A percentile compares a stretch with the other conserved stretches of the same genome.
Conservation (phyloP, 1,284 basidiomycete species). For the Pyrrhoderma lamaoense region DNA sequence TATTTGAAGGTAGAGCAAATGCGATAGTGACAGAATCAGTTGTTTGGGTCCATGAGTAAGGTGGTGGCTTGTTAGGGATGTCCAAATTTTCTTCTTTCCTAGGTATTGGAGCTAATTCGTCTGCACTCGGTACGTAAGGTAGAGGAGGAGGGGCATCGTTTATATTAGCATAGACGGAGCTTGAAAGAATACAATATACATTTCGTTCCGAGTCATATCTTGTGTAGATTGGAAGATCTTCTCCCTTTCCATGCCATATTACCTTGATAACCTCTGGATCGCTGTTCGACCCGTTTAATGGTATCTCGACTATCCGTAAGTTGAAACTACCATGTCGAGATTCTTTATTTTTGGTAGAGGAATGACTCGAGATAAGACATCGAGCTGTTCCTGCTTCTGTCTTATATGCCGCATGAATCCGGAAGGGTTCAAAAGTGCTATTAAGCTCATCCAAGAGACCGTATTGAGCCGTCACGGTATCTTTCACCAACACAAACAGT, state of each 20-base stretch:
- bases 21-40: slow-evolving; percentile 75
- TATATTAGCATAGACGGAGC: slow-evolving; percentile 39
- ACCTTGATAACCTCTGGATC: slow-evolving; percentile 37
- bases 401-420: slow-evolving; percentile 40
- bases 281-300: slow-evolving; percentile 27
- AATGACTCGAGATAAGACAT: not conserved
- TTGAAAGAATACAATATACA: slow-evolving; percentile 52
- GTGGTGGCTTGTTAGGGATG: slow-evolving; percentile 42
- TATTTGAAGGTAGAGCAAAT: slow-evolving; percentile 71
- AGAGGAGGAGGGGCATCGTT: slow-evolving; percentile 25
- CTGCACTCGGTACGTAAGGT: slow-evolving; percentile 47
- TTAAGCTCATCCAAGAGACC: slow-evolving; percentile 34
- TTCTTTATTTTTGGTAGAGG: not conserved
- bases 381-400: slow-evolving; percentile 23
- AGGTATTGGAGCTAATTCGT: slow-evolving; percentile 64
- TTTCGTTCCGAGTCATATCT: slow-evolving; percentile 39
- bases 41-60: slow-evolving; percentile 91
- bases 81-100: slow-evolving; percentile 45
- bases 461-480: slow-evolving; percentile 42
- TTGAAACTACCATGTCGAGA: slow-evolving; percentile 11
- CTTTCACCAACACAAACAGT: slow-evolving; percentile 47
- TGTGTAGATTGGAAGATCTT: slow-evolving; percentile 64
- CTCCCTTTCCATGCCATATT: slow-evolving; percentile 63
- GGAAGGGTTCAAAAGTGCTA: slow-evolving; percentile 41
- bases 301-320: slow-evolving; percentile 35